Evolutionary conservation across 139 green algal species (phyloP).

Genomic region (Chlamydomonas sphaeroides): DNA sequence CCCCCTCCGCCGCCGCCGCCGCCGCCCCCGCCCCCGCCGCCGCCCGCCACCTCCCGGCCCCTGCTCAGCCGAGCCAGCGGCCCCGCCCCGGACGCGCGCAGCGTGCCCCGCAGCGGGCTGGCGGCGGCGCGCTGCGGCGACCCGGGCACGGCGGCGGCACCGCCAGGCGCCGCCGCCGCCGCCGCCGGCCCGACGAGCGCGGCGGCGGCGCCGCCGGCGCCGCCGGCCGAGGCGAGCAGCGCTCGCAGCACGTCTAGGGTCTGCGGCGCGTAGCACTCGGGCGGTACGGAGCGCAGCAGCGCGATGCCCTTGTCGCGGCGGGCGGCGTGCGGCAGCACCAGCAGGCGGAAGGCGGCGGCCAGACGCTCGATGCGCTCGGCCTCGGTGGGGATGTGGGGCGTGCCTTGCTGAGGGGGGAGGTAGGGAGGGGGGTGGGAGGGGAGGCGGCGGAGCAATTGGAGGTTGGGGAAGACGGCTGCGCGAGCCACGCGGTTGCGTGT

Average conservation of each 20-base stretch:
- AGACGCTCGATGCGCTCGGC: slow-evolving; percentile 27
- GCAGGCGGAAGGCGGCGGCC: not conserved
- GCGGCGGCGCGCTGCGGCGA: not conserved
- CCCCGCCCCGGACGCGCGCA: not conserved
- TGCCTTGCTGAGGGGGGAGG: slow-evolving; percentile 8
- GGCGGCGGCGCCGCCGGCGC: not conserved
- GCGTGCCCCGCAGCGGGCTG: not conserved
- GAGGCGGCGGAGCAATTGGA: not conserved
- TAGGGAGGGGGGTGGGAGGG: not conserved
- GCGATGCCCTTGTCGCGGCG: not conserved
- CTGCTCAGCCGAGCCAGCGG: slow-evolving; percentile 4
- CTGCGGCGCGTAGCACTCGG: slow-evolving; percentile 35
- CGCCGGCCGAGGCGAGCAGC: not conserved
- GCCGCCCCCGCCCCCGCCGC: not conserved
- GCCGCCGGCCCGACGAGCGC: too few relatives aligned
- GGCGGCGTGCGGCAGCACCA: not conserved
- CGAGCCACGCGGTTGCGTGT: too few relatives aligned
- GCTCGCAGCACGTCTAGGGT: slow-evolving; percentile 21
- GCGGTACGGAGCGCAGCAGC: slow-evolving; percentile 1
- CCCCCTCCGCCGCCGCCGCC: not conserved
- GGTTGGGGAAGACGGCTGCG: not conserved
- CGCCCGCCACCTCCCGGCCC: not conserved
- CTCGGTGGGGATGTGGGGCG: not conserved
- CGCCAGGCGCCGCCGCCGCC: not conserved
- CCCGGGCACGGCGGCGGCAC: not conserved